Percentiles rank a stretch among this genome's conserved stretches.
Evolutionary conservation across 192 early-diverging fungal species (phyloP).

Genomic region (Coemansia sp.): DNA sequence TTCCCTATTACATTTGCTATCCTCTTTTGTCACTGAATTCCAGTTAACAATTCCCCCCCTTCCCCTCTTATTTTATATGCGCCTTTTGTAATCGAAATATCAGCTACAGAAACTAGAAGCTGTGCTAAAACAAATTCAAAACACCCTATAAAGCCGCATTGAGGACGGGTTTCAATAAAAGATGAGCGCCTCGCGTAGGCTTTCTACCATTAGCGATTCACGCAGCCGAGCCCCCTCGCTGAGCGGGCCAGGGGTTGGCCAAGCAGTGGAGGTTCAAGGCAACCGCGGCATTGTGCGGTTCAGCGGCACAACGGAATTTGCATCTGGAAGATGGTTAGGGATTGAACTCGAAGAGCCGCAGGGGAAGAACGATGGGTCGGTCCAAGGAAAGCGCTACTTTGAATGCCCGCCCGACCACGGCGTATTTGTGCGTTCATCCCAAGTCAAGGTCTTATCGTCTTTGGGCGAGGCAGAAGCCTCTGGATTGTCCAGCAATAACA

Average conservation of each 20-base stretch:
- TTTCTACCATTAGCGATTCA: constrained; percentile 10
- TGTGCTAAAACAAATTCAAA: too few relatives aligned
- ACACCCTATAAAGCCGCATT: too few relatives aligned
- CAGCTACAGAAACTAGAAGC: too few relatives aligned
- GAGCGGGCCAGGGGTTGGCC: constrained; percentile 31
- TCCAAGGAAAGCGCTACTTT: constrained; percentile 80
- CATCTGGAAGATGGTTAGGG: constrained; percentile 87
- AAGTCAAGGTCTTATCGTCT: constrained; percentile 52
- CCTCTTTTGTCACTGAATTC: too few relatives aligned
- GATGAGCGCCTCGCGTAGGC: constrained; percentile 37
- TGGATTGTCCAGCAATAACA: too few relatives aligned
- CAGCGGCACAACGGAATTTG: constrained; percentile 80
- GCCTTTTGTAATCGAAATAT: too few relatives aligned
- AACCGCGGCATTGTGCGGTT: constrained; percentile 74
- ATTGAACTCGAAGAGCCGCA: constrained; percentile 76
- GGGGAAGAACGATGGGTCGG: constrained; percentile 81
- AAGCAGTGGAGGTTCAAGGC: constrained; percentile 62
- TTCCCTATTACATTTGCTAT: too few relatives aligned
- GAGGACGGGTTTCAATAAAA: not conserved
- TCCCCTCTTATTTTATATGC: too few relatives aligned
- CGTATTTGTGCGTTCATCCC: constrained; percentile 75
- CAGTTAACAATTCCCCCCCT: too few relatives aligned
- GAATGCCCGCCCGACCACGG: constrained; percentile 71
- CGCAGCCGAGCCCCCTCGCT: constrained; percentile 24
- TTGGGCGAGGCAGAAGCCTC: not conserved